These are phyloP conservation scores for Bacidia gigantensis DNA, from an alignment of 495 filamentous ascomycete species.

Conservation along the genomic window DNA sequence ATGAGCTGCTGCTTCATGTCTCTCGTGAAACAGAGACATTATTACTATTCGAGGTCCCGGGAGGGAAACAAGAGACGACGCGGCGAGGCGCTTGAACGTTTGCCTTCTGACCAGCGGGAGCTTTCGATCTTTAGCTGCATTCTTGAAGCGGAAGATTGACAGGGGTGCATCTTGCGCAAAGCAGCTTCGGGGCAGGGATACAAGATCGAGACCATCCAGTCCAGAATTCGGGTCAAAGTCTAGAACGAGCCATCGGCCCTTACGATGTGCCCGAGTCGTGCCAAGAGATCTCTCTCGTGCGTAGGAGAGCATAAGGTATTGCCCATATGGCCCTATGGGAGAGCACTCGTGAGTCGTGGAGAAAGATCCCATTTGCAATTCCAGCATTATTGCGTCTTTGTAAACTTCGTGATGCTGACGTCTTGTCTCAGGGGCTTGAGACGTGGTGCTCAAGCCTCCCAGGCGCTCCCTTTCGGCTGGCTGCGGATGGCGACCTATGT, in stretches of 20 bases:
- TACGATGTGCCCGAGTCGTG: neutral
- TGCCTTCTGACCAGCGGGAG: neutral
- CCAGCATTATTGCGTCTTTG: no score
- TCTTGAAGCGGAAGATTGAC: slow-evolving; percentile 1
- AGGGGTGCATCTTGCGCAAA: slow-evolving; percentile 2
- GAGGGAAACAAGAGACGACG: neutral
- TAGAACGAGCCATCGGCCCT: neutral
- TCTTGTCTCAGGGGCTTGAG: neutral
- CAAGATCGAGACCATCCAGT: neutral
- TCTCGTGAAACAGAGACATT: neutral
- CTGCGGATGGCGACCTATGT: neutral
- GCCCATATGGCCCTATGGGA: neutral
- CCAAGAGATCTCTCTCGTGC: neutral
- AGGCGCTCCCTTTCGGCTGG: neutral
- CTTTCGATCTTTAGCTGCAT: neutral
- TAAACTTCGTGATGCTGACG: no score
- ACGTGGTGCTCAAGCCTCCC: neutral
- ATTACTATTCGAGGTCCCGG: no score
- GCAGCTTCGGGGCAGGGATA: neutral
- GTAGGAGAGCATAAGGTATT: neutral
- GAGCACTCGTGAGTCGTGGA: neutral
- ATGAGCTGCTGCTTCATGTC: neutral
- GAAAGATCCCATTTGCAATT: no score
- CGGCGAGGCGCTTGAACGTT: neutral
- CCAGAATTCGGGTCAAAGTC: neutral